A percentile compares a stretch with the other conserved stretches of the same genome.
Conservation (phyloP, 345 rosid genomes). For the Heritiera fomes region DNA sequence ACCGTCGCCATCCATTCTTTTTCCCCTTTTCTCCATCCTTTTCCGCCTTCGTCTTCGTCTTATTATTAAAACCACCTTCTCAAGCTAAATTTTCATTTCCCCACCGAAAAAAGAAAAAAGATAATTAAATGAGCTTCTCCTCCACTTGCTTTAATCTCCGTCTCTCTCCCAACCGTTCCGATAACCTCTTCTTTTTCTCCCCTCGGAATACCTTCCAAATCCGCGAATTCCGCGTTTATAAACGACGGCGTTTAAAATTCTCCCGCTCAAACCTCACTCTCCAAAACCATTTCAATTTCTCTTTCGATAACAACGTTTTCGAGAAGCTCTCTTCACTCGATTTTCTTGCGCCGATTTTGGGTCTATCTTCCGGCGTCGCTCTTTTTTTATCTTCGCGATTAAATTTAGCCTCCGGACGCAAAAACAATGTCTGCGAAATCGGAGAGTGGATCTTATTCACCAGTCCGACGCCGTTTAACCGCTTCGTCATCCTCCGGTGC, state of each 20-base stretch:
- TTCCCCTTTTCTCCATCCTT: slow-evolving; percentile 9
- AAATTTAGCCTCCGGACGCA: slow-evolving; percentile 8
- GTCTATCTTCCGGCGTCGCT: slow-evolving; percentile 64
- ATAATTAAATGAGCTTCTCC: slow-evolving; percentile 18
- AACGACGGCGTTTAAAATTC: slow-evolving; percentile 53
- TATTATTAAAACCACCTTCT: background rate
- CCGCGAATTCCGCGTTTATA: slow-evolving; percentile 43
- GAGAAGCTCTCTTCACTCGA: slow-evolving; percentile 42
- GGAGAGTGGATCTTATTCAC: slow-evolving; percentile 86
- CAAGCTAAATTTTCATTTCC: background rate
- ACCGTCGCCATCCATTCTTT: slow-evolving; percentile 1
- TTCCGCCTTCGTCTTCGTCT: background rate
- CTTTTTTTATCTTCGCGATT: slow-evolving; percentile 40
- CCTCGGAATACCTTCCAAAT: slow-evolving; percentile 21
- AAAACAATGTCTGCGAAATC: slow-evolving; percentile 27
- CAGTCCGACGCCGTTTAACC: slow-evolving; percentile 86
- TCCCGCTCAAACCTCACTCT: slow-evolving; percentile 27
- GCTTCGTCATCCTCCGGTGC: slow-evolving; percentile 84
- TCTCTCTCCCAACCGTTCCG: slow-evolving; percentile 36
- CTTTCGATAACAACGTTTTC: slow-evolving; percentile 38
- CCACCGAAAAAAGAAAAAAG: background rate
- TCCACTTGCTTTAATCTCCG: slow-evolving; percentile 29
- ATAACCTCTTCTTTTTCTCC: background rate
- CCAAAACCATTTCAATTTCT: slow-evolving; percentile 41
- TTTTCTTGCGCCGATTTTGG: slow-evolving; percentile 52